Conservation (phyloP, 768 basidiomycete species). For the Termitomyces bulborhizus region DNA sequence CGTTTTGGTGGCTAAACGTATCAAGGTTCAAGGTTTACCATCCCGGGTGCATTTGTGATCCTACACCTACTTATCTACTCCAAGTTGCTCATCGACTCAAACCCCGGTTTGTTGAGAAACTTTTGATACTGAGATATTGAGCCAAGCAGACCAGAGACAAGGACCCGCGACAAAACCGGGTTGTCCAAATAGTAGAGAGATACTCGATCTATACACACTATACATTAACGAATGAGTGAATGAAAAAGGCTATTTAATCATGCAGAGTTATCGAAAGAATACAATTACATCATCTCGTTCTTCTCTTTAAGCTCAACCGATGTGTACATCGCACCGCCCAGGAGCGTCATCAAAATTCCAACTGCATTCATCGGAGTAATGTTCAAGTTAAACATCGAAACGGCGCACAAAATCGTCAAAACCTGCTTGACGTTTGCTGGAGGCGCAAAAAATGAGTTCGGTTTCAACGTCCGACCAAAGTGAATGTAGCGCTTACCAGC, state of each 20-base stretch:
- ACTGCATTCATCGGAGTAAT: constrained; percentile 76
- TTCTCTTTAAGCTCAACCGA: constrained; percentile 57
- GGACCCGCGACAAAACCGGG: too few species aligned
- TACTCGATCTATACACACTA: not conserved
- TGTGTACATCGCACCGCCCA: constrained; percentile 83
- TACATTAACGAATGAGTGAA: not conserved
- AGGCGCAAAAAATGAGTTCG: not conserved
- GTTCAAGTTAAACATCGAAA: constrained; percentile 74
- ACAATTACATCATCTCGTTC: constrained; percentile 1
- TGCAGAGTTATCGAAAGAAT: not conserved
- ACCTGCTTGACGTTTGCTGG: constrained; percentile 91
- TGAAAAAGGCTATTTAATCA: not conserved
- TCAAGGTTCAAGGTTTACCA: too few species aligned
- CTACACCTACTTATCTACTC: too few species aligned
- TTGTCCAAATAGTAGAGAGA: too few species aligned
- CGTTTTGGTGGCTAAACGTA: too few species aligned
- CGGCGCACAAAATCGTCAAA: constrained; percentile 79
- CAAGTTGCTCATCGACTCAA: too few species aligned
- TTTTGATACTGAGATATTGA: too few species aligned
- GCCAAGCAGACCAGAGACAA: too few species aligned
- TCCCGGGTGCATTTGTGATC: too few species aligned
- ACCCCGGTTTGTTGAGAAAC: too few species aligned
- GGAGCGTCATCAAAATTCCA: constrained; percentile 79
- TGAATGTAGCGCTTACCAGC: constrained; percentile 49
- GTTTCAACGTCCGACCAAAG: not conserved